Evolutionary conservation across 306 rosid species (phyloP).

Genomic region (Potentilla sterilis): DNA sequence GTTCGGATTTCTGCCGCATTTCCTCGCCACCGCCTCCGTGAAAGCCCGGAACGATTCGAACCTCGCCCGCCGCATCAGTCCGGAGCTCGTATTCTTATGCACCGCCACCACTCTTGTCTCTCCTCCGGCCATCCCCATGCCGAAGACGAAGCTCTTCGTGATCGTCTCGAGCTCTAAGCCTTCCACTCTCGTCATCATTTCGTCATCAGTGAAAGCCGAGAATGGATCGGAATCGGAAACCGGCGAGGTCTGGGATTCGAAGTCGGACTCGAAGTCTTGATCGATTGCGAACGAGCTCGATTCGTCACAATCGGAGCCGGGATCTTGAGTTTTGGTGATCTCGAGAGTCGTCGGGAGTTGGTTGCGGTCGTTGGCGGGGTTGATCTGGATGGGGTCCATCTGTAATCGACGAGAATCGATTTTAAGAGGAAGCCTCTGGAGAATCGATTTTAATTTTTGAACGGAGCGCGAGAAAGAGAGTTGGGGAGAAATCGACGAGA

Average conservation of each 20-base stretch:
- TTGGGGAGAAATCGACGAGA: neutral
- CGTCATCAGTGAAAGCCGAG: neutral
- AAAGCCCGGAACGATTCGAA: conserved; percentile 27
- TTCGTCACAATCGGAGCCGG: neutral
- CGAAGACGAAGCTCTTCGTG: conserved; percentile 9
- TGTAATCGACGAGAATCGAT: neutral
- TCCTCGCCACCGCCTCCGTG: conserved; percentile 37
- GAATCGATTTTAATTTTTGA: neutral
- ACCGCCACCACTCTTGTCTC: conserved; percentile 27
- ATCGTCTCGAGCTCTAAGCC: neutral
- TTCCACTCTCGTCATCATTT: neutral
- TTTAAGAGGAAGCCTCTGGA: too few species aligned
- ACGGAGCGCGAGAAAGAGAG: too few species aligned
- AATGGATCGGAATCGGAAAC: neutral
- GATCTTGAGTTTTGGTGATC: neutral
- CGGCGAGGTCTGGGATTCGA: neutral
- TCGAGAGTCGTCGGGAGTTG: neutral
- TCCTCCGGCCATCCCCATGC: conserved; percentile 5
- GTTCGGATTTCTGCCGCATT: conserved; percentile 44
- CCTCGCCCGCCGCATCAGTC: conserved; percentile 2
- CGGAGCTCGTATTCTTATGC: conserved; percentile 17
- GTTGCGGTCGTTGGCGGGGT: neutral
- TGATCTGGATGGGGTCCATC: neutral
- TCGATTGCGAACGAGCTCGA: neutral
- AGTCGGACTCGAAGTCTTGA: neutral